These are phyloP conservation scores for Endotrypanum monterogeii DNA, from an alignment of 208 protist species.

Conservation along the genomic window DNA sequence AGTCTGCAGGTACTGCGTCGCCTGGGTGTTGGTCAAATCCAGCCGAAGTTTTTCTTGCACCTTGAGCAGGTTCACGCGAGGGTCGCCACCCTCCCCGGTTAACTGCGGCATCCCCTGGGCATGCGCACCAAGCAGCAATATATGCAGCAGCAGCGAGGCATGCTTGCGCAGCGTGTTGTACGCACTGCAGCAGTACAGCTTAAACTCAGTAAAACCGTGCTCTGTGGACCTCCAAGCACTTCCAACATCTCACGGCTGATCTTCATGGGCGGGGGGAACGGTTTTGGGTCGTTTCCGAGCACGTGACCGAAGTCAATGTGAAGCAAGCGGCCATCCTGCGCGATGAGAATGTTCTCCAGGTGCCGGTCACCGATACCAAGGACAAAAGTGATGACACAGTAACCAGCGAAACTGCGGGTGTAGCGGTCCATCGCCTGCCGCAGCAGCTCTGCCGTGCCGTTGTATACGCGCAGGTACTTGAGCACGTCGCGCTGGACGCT, in stretches of 20 bases:
- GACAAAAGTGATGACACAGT: conserved; percentile 97
- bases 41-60: conserved; percentile 95
- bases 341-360: conserved; percentile 96
- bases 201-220: conserved; percentile 76
- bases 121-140: conserved; percentile 93
- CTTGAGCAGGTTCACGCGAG: conserved; percentile 69
- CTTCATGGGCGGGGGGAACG: conserved; percentile 97
- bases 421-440: conserved; percentile 92
- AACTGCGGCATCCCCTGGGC: conserved; percentile 74
- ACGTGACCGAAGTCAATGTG: conserved; percentile 99
- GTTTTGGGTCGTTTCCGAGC: conserved; percentile 97
- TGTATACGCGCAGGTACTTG: conserved; percentile 70
- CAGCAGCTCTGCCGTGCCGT: conserved; percentile 64
- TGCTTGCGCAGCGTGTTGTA: conserved; percentile 97
- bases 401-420: conserved; percentile 96
- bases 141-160: conserved; percentile 94
- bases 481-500: conserved; percentile 76
- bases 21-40: conserved; percentile 92
- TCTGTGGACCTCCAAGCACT: conserved; percentile 80
- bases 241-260: conserved; percentile 93
- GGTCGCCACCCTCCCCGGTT: conserved; percentile 50
- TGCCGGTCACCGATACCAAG: conserved; percentile 97
- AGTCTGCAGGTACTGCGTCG: conserved; percentile 91
- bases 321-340: conserved; percentile 93
- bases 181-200: conserved; percentile 92